These are phyloP conservation scores for Mycogone perniciosa DNA, from an alignment of 2,329 filamentous ascomycete species.

Conservation along the genomic window DNA sequence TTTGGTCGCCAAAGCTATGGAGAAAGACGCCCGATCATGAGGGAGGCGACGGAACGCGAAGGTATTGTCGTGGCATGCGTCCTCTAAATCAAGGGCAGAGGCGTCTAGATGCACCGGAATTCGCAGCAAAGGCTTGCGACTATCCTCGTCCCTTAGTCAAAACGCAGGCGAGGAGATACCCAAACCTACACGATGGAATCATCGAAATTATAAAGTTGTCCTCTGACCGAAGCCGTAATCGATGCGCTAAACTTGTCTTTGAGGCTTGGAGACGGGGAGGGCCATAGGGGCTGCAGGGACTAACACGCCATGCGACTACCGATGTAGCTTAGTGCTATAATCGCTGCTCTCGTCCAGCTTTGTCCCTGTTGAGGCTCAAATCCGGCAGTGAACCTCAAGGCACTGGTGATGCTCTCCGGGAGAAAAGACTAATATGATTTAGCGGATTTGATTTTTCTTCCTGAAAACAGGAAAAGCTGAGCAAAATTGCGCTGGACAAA, in stretches of 20 bases:
- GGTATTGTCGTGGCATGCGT: constrained; percentile 3
- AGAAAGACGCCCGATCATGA: constrained; percentile 9
- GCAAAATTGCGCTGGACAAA: no score
- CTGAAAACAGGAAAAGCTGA: no score
- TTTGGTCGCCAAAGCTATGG: constrained; percentile 7
- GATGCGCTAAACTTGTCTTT: constrained; percentile 9
- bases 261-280: constrained; percentile 7
- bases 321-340: neutral
- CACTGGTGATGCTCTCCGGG: no score
- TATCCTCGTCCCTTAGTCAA: constrained; percentile 8
- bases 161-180: constrained; percentile 4
- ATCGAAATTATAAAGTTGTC: constrained; percentile 12
- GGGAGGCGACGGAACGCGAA: constrained; percentile 3
- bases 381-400: no score
- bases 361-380: no score
- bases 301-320: neutral
- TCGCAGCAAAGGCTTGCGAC: neutral
- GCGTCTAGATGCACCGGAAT: neutral
- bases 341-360: no score
- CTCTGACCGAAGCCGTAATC: constrained; percentile 3
- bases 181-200: constrained; percentile 8
- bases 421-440: no score
- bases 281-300: constrained; percentile 10
- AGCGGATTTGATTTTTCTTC: no score
- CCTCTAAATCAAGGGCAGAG: neutral